Evolutionary conservation across 306 rosid genomes (phyloP), one percentile per base, ranked within the genome.

Genomic region (Coriaria nepalensis): DNA sequence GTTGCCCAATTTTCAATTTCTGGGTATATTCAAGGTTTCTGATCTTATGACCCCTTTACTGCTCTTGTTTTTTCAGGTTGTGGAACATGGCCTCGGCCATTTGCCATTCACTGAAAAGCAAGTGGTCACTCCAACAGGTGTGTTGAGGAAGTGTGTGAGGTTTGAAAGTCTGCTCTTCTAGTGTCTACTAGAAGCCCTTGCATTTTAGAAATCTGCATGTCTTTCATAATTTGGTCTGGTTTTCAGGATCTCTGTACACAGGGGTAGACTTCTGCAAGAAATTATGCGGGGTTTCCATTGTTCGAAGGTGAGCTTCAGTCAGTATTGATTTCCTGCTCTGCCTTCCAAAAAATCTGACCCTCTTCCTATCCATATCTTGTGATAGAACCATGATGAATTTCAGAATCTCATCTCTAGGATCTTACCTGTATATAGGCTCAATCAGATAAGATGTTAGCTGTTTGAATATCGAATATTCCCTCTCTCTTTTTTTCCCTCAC

Each of bases 221-320:
- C n/a, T n/a, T n/a, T n/a, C n/a, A n/a, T n/a, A n/a, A n/a, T n/a
- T n/a, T n/a, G n/a, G n/a, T n/a, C n/a, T n/a, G n/a, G n/a, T n/a
- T n/a, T n/a, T 15, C 90, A 90, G 98, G 67, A 61, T 90, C 94
- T 42, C 77, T 75, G 58, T 90, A 85, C 56, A 77, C 95, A 15
- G 98, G 95, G 44, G 98, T 90, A 67, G 98, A 90, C 62, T 90
- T 90, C 78, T 90, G 98, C 79, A 90, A 90, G 72, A 90, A 90
- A 61, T 68, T 90, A 56, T 90, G 98, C 35, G 95, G 95, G 59
- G 92, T 90, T 67, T 90, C 98, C 53, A 85, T 90, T 60, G 60
- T 90, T 60, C 80, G 98, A 79, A 90, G 95, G 98, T 85, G 75
- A 77, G 93, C 71, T 62, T 62, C 70, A 58, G 53, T 55, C 77